A percentile compares a stretch with the other conserved stretches of the same genome.
Conservation (phyloP, 352 stramenopile species). For the Phytophthora aleatoria region DNA sequence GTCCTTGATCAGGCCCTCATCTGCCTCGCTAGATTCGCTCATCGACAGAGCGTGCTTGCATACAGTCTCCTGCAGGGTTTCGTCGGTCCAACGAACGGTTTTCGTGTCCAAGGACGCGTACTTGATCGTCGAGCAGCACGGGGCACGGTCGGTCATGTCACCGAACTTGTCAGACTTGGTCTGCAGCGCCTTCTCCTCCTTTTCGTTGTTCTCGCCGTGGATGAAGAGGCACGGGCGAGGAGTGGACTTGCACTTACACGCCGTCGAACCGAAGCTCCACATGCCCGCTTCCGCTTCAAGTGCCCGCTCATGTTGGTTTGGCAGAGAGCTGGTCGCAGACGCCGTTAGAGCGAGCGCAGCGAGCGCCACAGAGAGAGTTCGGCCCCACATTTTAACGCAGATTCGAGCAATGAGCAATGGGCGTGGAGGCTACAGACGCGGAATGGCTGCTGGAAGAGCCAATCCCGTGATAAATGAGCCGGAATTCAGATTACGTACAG, state of each 20-base stretch:
- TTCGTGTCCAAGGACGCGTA: constrained; percentile 44
- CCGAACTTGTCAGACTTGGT: constrained; percentile 34
- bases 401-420: constrained; percentile 10
- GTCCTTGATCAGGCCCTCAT: constrained; percentile 33
- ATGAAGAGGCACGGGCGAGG: constrained; percentile 52
- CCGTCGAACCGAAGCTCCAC: constrained; percentile 27
- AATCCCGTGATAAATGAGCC: constrained; percentile 28
- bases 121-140: constrained; percentile 49
- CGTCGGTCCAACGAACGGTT: constrained; percentile 38
- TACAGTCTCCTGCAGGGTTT: constrained; percentile 37
- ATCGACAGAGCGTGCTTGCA: constrained; percentile 41
- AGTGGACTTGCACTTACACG: constrained; percentile 38
- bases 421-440: constrained; percentile 8
- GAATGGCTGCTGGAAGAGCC: constrained; percentile 15
- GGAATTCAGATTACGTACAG: not conserved
- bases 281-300: constrained; percentile 23
- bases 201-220: constrained; percentile 35
- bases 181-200: constrained; percentile 27
- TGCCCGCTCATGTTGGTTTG: constrained; percentile 5
- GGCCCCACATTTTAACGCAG: constrained; percentile 14
- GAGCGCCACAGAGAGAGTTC: constrained; percentile 13
- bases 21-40: constrained; percentile 23
- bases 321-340: not conserved
- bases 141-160: constrained; percentile 37
- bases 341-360: constrained; percentile 11